Conservation (phyloP, 208 protist species). For the Acanthamoeba healyi region DNA sequence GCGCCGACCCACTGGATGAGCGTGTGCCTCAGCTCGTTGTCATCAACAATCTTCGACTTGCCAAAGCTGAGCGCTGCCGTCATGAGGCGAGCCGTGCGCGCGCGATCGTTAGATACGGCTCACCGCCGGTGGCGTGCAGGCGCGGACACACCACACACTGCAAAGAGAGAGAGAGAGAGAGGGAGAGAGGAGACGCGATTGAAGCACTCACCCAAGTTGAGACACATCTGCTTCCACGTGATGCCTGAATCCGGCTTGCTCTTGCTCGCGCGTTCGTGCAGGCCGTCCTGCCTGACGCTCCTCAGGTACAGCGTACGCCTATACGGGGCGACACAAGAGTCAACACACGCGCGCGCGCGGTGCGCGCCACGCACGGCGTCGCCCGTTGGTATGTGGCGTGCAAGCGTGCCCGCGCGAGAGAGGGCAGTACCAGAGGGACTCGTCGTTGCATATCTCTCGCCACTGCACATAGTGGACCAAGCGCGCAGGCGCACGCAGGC, state of each 20-base stretch:
- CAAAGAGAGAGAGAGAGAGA: too few relatives aligned
- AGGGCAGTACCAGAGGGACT: neutral
- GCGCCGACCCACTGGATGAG: neutral
- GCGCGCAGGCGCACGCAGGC: too few relatives aligned
- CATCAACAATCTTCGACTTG: neutral
- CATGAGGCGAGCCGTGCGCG: neutral
- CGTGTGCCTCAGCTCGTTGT: neutral
- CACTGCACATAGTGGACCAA: too few relatives aligned
- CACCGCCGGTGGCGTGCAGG: neutral
- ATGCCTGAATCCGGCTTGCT: neutral
- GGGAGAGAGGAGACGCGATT: too few relatives aligned
- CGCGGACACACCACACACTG: too few relatives aligned
- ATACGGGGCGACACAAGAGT: too few relatives aligned
- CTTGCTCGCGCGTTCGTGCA: neutral
- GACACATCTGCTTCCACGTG: slow-evolving; percentile 10
- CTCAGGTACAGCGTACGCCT: neutral
- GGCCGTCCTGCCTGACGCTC: neutral
- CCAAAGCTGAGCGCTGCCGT: slow-evolving; percentile 34
- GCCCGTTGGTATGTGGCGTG: neutral
- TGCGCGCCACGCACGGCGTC: too few relatives aligned
- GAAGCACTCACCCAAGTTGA: neutral
- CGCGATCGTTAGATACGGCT: too few relatives aligned
- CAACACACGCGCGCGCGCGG: too few relatives aligned
- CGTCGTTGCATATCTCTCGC: neutral
- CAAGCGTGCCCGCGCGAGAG: too few relatives aligned